phyloP scores from a whole-genome alignment of 1,284 basidiomycete species.

The Sparassis latifolia region DNA sequence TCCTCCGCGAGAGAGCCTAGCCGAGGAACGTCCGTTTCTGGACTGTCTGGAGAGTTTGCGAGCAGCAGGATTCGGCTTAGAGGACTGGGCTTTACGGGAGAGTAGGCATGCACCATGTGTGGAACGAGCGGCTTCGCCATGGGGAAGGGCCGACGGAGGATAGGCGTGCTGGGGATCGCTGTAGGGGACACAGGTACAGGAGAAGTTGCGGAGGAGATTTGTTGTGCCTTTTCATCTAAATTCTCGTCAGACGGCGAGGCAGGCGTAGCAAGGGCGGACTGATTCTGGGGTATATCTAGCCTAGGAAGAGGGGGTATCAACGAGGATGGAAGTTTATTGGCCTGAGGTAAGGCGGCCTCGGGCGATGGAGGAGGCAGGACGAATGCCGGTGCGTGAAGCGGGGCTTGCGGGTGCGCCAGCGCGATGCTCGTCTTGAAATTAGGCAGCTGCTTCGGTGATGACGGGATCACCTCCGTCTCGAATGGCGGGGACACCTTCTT shows the following conservation, averaged over 20 bases:
- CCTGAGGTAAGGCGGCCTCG: slow-evolving; percentile 35
- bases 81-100: slow-evolving; percentile 69
- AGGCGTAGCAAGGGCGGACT: slow-evolving; percentile 2
- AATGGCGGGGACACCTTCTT: slow-evolving; percentile 43
- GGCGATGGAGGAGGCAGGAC: slow-evolving; percentile 70
- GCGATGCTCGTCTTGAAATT: slow-evolving; percentile 23
- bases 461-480: slow-evolving; percentile 56
- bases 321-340: slow-evolving; percentile 8
- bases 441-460: slow-evolving; percentile 13
- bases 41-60: slow-evolving; percentile 50
- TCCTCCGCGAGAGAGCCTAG: slow-evolving; percentile 31
- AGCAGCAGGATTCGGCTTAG: slow-evolving; percentile 70
- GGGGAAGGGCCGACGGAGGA: slow-evolving; percentile 44
- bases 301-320: slow-evolving; percentile 15
- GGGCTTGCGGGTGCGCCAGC: slow-evolving; percentile 12
- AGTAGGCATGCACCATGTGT: slow-evolving; percentile 72
- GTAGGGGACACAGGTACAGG: slow-evolving; percentile 1
- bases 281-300: slow-evolving; percentile 11
- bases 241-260: slow-evolving; percentile 2
- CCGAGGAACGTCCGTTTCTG: slow-evolving; percentile 16
- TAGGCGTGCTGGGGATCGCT: slow-evolving; percentile 18
- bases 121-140: slow-evolving; percentile 60
- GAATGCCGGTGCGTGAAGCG: slow-evolving; percentile 50
- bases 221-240: slow-evolving; percentile 1
- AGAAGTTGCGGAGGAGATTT: slow-evolving; percentile 6